Evolutionary conservation across 441 rosid genomes (phyloP).

Genomic region (Brassica balearica): DNA sequence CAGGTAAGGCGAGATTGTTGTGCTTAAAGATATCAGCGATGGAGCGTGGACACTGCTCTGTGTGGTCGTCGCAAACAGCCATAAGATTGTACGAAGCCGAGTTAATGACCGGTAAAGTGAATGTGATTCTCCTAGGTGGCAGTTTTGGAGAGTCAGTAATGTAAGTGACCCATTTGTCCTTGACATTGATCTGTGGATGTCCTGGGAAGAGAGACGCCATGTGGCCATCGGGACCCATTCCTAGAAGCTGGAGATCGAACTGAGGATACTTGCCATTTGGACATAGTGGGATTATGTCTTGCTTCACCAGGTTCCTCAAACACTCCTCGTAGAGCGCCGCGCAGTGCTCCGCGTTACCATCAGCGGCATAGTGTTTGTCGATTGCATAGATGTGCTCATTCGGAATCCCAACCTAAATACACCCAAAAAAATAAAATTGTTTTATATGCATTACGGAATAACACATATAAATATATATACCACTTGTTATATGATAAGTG

Average conservation of each 20-base stretch:
- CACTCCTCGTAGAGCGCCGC: constrained; percentile 54
- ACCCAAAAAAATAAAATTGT: not conserved
- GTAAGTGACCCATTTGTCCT: constrained; percentile 70
- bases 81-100: constrained; percentile 72
- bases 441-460: not conserved
- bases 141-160: constrained; percentile 83
- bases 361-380: constrained; percentile 63
- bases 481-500: not conserved
- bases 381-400: constrained; percentile 68
- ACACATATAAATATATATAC: not conserved
- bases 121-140: constrained; percentile 78
- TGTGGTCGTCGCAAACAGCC: constrained; percentile 61
- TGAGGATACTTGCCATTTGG: constrained; percentile 56
- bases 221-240: constrained; percentile 89
- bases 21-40: constrained; percentile 56
- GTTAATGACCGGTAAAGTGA: constrained; percentile 82
- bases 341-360: constrained; percentile 65
- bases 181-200: constrained; percentile 61
- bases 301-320: constrained; percentile 54
- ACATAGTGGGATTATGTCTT: constrained; percentile 46
- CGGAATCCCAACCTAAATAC: constrained; percentile 56
- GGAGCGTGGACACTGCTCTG: constrained; percentile 49
- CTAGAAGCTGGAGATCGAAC: constrained; percentile 78
- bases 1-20: constrained; percentile 48
- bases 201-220: constrained; percentile 81